These are phyloP conservation scores for Solanum chacoense DNA, from an alignment of 305 asterid species.

Conservation along the genomic window DNA sequence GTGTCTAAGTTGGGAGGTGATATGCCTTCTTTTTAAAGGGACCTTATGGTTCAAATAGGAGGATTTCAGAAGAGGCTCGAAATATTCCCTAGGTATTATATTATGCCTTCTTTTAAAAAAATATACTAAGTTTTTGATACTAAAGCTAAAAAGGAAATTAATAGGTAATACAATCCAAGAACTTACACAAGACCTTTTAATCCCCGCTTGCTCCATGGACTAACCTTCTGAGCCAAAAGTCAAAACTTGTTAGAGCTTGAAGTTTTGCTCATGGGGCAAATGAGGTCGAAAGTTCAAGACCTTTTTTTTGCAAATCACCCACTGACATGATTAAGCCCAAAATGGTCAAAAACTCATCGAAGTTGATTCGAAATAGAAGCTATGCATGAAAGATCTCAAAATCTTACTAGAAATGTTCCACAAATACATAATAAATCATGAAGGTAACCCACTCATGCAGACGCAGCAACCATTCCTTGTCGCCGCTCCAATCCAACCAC, in stretches of 20 bases:
- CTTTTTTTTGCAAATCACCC: not conserved
- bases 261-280: not conserved
- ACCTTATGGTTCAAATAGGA: too few relatives aligned
- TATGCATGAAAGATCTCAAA: not conserved
- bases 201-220: not conserved
- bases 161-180: not conserved
- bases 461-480: slow-evolving; percentile 42
- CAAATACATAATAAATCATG: not conserved
- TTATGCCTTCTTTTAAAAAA: too few relatives aligned
- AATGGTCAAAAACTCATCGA: not conserved
- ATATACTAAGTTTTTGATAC: too few relatives aligned
- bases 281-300: not conserved
- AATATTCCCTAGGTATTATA: too few relatives aligned
- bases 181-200: not conserved
- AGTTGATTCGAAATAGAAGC: not conserved
- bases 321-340: not conserved
- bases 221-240: not conserved
- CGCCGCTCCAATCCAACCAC: slow-evolving; percentile 65
- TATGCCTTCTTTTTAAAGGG: too few relatives aligned
- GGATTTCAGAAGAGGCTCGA: too few relatives aligned
- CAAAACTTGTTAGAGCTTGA: not conserved
- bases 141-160: too few relatives aligned
- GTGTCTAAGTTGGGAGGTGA: too few relatives aligned
- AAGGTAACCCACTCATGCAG: slow-evolving; percentile 86
- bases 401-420: not conserved